phyloP scores from a whole-genome alignment of 1,139 yeast species.

The Blastobotrys buckinghamii region DNA sequence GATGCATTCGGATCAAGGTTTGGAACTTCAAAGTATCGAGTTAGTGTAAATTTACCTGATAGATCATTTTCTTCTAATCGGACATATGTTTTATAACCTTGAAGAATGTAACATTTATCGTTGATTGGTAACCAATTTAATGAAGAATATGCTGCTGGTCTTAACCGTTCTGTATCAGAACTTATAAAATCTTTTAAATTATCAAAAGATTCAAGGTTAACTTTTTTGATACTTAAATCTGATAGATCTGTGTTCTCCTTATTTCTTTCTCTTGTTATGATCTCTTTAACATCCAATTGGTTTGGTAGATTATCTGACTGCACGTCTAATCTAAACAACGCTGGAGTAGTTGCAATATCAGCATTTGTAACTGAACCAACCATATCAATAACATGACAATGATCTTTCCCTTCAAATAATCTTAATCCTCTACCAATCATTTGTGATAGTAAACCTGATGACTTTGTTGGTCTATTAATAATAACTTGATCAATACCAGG shows the following conservation, averaged over 20 bases:
- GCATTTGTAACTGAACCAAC: conserved; percentile 50
- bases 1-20: neutral
- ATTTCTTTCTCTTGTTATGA: conserved; percentile 5
- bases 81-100: conserved; percentile 17
- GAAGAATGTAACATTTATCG: conserved; percentile 16
- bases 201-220: conserved; percentile 19
- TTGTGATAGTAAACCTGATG: conserved; percentile 66
- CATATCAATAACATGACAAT: conserved; percentile 74
- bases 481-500: conserved; percentile 83
- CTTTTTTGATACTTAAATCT: conserved; percentile 6
- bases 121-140: conserved; percentile 21
- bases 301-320: conserved; percentile 23
- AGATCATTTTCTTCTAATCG: conserved; percentile 13
- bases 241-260: conserved; percentile 4
- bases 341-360: conserved; percentile 60
- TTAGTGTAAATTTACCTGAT: conserved; percentile 5
- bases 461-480: conserved; percentile 75
- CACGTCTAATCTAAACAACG: conserved; percentile 45
- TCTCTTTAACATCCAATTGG: conserved; percentile 3
- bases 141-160: conserved; percentile 6
- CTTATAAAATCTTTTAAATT: conserved; percentile 16
- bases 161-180: conserved; percentile 2
- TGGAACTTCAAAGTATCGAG: conserved; percentile 14
- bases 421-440: conserved; percentile 93
- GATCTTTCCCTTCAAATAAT: conserved; percentile 50